A percentile compares a stretch with the other conserved stretches of the same genome.
phyloP scores from a whole-genome alignment of 495 filamentous ascomycete species.

The Hyphodiscus hymeniophilus region DNA sequence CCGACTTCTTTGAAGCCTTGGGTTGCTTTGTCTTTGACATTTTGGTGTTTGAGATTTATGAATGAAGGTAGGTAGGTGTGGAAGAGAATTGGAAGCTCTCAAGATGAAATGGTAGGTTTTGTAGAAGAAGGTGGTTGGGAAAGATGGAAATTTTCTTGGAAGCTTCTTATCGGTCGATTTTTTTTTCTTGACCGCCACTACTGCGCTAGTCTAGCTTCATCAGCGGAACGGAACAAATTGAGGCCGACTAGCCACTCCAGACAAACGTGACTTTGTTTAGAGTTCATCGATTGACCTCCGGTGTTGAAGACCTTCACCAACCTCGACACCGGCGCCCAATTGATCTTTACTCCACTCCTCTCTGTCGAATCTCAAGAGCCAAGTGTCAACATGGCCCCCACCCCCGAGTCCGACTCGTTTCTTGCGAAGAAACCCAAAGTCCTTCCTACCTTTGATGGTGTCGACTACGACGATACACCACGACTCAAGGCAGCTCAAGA shows the following conservation, averaged over 20 bases:
- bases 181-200: conserved; percentile 10
- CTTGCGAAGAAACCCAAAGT: conserved; percentile 92
- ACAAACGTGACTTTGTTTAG: conserved; percentile 10
- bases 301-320: not conserved
- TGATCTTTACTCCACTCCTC: not conserved
- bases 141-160: too few species aligned
- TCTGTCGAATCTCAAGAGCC: not conserved
- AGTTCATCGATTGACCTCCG: not conserved
- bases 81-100: conserved; percentile 1
- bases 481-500: conserved; percentile 90
- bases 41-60: too few species aligned
- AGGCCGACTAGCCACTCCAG: too few species aligned
- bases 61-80: conserved; percentile 4
- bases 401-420: conserved; percentile 87
- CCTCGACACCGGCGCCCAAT: conserved; percentile 1
- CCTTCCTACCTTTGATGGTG: conserved; percentile 89
- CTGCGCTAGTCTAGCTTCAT: not conserved
- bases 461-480: conserved; percentile 90
- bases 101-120: conserved; percentile 12
- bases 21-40: conserved; percentile 52
- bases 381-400: conserved; percentile 49
- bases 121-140: conserved; percentile 4
- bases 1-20: conserved; percentile 34
- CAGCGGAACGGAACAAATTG: not conserved
- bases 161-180: conserved; percentile 15